phyloP scores from a whole-genome alignment of 805 yeast species.

The Maudiozyma bulderi region DNA sequence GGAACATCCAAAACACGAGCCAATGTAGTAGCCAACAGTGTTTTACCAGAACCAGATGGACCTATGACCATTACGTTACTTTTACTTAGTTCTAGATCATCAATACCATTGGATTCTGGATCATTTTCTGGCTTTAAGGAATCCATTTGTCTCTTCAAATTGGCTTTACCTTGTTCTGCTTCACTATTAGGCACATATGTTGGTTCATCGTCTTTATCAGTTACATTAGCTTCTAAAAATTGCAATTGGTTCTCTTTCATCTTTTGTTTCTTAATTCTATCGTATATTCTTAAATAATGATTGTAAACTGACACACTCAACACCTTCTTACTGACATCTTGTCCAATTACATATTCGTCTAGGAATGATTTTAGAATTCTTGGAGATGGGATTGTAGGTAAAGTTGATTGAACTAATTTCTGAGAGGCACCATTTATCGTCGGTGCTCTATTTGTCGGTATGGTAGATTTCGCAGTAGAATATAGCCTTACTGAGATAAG shows the following conservation, averaged over 20 bases:
- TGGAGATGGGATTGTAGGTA: slow-evolving; percentile 37
- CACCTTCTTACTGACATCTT: slow-evolving; percentile 46
- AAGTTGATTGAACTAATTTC: slow-evolving; percentile 9
- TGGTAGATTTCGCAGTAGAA: not conserved
- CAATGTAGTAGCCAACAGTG: slow-evolving; percentile 44
- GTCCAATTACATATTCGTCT: slow-evolving; percentile 48
- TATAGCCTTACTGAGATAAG: not conserved
- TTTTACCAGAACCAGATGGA: slow-evolving; percentile 57
- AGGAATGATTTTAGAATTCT: slow-evolving; percentile 35
- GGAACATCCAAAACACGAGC: slow-evolving; percentile 47
- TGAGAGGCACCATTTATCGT: slow-evolving; percentile 8
- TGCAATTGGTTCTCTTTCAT: slow-evolving; percentile 19
- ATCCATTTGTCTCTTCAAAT: slow-evolving; percentile 24
- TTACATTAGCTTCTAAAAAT: slow-evolving; percentile 21
- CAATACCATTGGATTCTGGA: slow-evolving; percentile 24
- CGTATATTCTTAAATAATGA: slow-evolving; percentile 43
- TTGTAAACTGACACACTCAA: slow-evolving; percentile 53
- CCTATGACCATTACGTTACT: slow-evolving; percentile 49
- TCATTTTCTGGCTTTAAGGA: slow-evolving; percentile 7
- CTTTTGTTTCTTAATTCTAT: slow-evolving; percentile 29
- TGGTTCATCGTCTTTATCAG: slow-evolving; percentile 13
- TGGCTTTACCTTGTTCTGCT: slow-evolving; percentile 23
- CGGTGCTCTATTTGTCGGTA: not conserved
- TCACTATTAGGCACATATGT: slow-evolving; percentile 19
- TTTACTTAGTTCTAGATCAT: slow-evolving; percentile 41